phyloP scores from a whole-genome alignment of 2,329 filamentous ascomycete genomes.

The Blastomyces emzantsi region DNA sequence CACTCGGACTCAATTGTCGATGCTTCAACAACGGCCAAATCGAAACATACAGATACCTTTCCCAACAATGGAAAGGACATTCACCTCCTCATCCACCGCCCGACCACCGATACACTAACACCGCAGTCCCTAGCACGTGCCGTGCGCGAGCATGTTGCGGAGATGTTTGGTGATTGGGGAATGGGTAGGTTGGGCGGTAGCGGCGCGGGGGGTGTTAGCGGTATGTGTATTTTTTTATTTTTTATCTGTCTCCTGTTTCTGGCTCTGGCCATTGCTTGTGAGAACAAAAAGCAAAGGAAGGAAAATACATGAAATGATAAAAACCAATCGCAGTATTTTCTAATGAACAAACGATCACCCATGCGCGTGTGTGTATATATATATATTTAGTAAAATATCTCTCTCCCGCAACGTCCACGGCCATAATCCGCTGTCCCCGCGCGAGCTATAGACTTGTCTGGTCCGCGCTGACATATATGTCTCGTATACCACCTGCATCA shows the following conservation, averaged over 20 bases:
- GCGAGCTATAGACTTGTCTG: constrained; percentile 80
- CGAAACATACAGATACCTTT: neutral
- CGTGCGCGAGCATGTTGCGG: constrained; percentile 60
- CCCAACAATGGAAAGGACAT: constrained; percentile 26
- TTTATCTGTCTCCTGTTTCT: neutral
- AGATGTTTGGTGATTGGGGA: constrained; percentile 83
- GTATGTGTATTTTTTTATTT: constrained; percentile 35
- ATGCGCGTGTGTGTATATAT: no score
- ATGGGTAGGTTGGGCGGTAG: constrained; percentile 51
- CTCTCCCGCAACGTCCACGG: constrained; percentile 84
- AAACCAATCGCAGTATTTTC: neutral
- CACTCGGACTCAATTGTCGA: neutral
- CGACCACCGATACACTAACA: constrained; percentile 64
- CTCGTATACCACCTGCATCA: constrained; percentile 52
- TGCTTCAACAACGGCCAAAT: neutral
- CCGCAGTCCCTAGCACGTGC: constrained; percentile 56
- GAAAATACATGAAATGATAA: neutral
- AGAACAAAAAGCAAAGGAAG: no score
- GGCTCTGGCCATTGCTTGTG: neutral
- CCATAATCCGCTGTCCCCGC: constrained; percentile 76
- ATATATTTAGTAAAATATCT: constrained; percentile 72
- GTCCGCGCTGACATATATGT: constrained; percentile 78
- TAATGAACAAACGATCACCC: neutral
- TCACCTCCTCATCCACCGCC: constrained; percentile 66
- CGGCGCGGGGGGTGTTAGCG: constrained; percentile 57